phyloP scores from a whole-genome alignment of 192 early-diverging fungal species.

The Geranomyces variabilis region DNA sequence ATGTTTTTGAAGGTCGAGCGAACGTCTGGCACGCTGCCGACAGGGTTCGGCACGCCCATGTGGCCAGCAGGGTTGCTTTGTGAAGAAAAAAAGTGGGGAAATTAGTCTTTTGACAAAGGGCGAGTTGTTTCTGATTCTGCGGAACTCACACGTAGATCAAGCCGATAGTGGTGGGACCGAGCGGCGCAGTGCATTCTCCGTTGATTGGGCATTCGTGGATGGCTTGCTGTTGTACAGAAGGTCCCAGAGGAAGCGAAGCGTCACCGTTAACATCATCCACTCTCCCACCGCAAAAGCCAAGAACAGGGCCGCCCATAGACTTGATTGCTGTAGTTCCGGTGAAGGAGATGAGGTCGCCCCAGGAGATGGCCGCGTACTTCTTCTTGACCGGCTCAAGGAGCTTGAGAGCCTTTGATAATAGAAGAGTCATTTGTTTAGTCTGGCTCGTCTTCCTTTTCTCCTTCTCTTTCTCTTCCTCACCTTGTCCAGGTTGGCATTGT shows the following conservation, averaged over 20 bases:
- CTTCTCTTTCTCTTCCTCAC: too few relatives aligned
- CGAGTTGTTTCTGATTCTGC: too few relatives aligned
- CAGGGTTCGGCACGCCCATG: conserved; percentile 59
- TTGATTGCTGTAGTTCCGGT: conserved; percentile 70
- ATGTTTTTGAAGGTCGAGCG: conserved; percentile 61
- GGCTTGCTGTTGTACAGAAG: conserved; percentile 23
- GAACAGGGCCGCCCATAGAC: conserved; percentile 65
- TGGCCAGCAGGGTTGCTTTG: conserved; percentile 60
- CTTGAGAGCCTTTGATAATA: conserved; percentile 7
- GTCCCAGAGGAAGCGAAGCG: conserved; percentile 26
- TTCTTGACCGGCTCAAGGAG: conserved; percentile 65
- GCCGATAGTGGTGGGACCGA: conserved; percentile 37
- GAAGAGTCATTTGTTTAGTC: too few relatives aligned
- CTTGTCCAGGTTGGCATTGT: conserved; percentile 76
- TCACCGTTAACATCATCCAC: conserved; percentile 49
- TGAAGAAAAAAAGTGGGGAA: too few relatives aligned
- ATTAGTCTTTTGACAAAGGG: too few relatives aligned
- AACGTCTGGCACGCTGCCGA: conserved; percentile 53
- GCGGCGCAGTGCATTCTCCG: conserved; percentile 31
- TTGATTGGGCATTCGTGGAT: conserved; percentile 20
- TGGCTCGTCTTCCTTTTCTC: too few relatives aligned
- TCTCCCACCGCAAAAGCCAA: conserved; percentile 60
- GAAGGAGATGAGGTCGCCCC: conserved; percentile 74
- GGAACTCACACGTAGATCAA: conserved; percentile 25
- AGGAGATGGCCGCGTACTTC: conserved; percentile 63